Base-by-base conservation (phyloP, 805 yeast genomes). In the Nakazawaea siamensis region DNA sequence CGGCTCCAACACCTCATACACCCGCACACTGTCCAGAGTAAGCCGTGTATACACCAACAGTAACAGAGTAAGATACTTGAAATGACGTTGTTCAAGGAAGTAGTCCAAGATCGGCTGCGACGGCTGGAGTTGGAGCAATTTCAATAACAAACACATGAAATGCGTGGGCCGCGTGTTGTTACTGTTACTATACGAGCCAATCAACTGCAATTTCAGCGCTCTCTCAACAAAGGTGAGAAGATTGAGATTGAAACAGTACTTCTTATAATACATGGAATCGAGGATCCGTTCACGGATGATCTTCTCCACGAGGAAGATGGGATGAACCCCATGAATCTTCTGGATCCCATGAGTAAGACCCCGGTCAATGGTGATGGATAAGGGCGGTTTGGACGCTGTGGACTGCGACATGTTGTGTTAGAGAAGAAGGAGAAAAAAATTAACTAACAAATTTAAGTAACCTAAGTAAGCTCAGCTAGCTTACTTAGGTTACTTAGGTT, bases 81-180 rank as follows among this genome's bases (percentile, higher is more conserved):
- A 88, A 37, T 79, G 75, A 33, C 63, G 58, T 46, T 88, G 92
- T 2, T 53, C 53, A 10, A 80, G 56, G 42, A 72, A 67, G 35
- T 75, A 67, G 13, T 59, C 49, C 2, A 83, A 49, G 4, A 84
- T 72, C 4, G 74, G 82, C 9, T 50, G 47, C 1, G 66, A 47
- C 0, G 97, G 97, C 42, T 74, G 74, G 13, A 92, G 55, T 53
- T 90, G 94, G 4, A 88, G 62, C 39, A 90, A 52, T 43, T 90
- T 76, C 48, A 85, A 73, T 23, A 86, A 54, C 29, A 94, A 64
- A 49, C 94, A 78, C n/a, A 84, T 51, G 46, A 85, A 86, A 11
- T 77, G 79, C 13, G 81, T 63, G 0, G 94, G 92, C 41, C 73
- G 56, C 21, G 75, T 74, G 16, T 58, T 60, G 33, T 69, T 46